Evolutionary conservation across 2,329 filamentous ascomycete genomes (phyloP).

Genomic region (Penicillium sp.): DNA sequence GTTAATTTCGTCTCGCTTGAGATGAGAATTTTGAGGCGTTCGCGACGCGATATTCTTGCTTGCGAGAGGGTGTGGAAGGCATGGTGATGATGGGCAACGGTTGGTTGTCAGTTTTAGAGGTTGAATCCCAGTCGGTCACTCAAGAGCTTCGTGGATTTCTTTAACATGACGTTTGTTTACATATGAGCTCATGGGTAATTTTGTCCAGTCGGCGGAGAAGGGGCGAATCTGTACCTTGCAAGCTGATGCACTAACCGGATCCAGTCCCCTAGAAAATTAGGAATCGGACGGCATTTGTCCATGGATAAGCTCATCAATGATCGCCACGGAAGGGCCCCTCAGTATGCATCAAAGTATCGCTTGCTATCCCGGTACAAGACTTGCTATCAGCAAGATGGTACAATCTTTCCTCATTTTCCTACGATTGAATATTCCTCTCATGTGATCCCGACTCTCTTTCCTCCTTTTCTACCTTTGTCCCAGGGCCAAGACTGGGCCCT

Average conservation of each 20-base stretch:
- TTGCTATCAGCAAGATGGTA: not conserved
- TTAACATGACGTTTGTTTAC: not conserved
- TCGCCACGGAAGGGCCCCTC: not conserved
- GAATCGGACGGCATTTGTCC: too few relatives aligned
- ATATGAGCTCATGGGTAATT: not conserved
- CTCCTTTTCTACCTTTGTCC: not conserved
- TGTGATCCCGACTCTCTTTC: not conserved
- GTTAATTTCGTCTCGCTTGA: not conserved
- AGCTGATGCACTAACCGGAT: too few relatives aligned
- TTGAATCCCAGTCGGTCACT: not conserved
- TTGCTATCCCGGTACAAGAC: not conserved
- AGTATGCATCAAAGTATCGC: not conserved
- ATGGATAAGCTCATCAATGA: not conserved
- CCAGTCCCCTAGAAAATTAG: not conserved
- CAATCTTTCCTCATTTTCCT: not conserved
- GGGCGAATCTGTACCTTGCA: not conserved
- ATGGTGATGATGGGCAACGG: not conserved
- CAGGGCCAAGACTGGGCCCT: not conserved
- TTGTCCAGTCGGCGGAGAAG: not conserved
- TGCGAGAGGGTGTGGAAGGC: not conserved
- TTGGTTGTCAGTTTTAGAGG: not conserved
- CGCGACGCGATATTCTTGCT: not conserved
- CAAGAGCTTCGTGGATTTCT: not conserved
- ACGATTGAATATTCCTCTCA: not conserved
- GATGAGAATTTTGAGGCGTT: not conserved